Percentiles rank a stretch among this genome's conserved stretches.
Conservation (phyloP, 1,284 basidiomycete species). For the Caloboletus inedulis region DNA sequence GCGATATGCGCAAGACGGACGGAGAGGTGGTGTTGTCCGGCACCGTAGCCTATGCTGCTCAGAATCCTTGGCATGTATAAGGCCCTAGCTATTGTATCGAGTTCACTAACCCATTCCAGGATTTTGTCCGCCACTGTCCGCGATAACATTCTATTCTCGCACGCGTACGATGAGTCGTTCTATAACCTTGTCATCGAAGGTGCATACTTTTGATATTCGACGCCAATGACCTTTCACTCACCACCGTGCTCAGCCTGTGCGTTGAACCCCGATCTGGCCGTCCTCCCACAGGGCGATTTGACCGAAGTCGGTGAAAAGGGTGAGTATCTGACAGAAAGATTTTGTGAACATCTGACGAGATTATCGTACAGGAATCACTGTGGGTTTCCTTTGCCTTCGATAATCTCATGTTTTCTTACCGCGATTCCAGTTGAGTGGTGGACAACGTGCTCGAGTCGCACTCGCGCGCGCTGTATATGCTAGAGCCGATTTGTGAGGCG, state of each 20-base stretch:
- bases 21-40: conserved; percentile 75
- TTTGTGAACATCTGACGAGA: conserved; percentile 36
- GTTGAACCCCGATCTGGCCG: conserved; percentile 72
- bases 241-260: conserved; percentile 68
- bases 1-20: conserved; percentile 81
- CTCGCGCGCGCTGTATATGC: conserved; percentile 51
- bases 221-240: not conserved
- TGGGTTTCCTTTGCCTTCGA: conserved; percentile 8
- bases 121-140: conserved; percentile 80
- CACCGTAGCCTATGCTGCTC: conserved; percentile 83
- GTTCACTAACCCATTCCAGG: conserved; percentile 41
- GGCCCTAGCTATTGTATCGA: not conserved
- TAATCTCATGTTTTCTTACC: not conserved
- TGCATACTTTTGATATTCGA: conserved; percentile 23
- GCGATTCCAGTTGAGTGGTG: conserved; percentile 43
- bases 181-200: conserved; percentile 76
- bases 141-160: conserved; percentile 90
- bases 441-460: conserved; percentile 60
- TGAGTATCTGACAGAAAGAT: conserved; percentile 6
- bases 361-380: conserved; percentile 28
- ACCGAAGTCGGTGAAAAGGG: conserved; percentile 71
- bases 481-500: conserved; percentile 49
- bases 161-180: conserved; percentile 79
- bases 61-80: conserved; percentile 74
- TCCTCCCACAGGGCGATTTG: conserved; percentile 70